Conservation (phyloP, 1,284 basidiomycete genomes). For the Naganishia albida region DNA sequence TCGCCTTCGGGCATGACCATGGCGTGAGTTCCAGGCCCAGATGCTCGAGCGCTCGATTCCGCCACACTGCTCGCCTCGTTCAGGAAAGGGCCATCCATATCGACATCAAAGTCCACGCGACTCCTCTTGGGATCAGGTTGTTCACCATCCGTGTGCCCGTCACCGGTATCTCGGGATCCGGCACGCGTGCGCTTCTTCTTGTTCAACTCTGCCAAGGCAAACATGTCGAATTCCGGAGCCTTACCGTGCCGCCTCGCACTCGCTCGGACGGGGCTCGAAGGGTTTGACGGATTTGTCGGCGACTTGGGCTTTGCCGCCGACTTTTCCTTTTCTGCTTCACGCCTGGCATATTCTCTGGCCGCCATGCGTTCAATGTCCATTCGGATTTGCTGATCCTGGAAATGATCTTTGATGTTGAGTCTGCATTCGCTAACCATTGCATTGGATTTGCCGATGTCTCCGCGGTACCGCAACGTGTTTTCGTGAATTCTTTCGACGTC, state of each 20-base stretch:
- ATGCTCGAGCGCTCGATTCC: background rate
- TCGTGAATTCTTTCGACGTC: constrained; percentile 87
- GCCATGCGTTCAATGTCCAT: constrained; percentile 89
- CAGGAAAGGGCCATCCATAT: background rate
- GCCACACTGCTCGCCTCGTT: background rate
- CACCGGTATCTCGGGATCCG: constrained; percentile 10
- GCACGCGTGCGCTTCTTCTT: constrained; percentile 39
- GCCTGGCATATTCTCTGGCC: constrained; percentile 70
- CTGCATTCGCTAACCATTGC: constrained; percentile 86
- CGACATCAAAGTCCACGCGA: constrained; percentile 16
- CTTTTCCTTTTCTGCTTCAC: constrained; percentile 55
- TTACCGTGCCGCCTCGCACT: constrained; percentile 72
- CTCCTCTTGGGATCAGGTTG: constrained; percentile 6
- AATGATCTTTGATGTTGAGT: constrained; percentile 78
- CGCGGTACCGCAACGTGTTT: constrained; percentile 67
- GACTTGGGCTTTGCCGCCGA: constrained; percentile 54
- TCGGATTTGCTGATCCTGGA: constrained; percentile 73
- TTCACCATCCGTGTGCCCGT: constrained; percentile 9
- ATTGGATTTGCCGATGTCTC: constrained; percentile 79
- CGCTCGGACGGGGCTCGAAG: constrained; percentile 38
- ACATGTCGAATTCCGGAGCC: constrained; percentile 65
- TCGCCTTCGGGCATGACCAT: constrained; percentile 12
- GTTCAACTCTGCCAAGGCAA: constrained; percentile 60
- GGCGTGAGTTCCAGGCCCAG: constrained; percentile 22
- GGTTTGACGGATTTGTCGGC: constrained; percentile 27